Base-by-base conservation (phyloP, 257 asterid genomes). In the Przewalskia tangutica region DNA sequence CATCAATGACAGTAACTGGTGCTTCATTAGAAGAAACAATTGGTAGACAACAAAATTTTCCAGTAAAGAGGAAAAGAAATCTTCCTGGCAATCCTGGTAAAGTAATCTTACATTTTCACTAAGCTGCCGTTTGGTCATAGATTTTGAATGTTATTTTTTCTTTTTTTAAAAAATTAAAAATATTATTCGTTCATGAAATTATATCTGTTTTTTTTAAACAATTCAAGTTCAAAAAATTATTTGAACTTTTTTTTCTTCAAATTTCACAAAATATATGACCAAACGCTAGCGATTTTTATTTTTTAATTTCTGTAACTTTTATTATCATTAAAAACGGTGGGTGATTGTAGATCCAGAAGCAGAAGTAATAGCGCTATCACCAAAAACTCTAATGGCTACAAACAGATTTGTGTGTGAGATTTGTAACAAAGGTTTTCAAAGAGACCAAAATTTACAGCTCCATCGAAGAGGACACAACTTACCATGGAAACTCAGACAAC, bases 31-130 rank as follows among this genome's bases (percentile, higher is more conserved):
- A 86, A 42, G 93, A 89, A 84, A 7, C 40, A 2, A 60, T 82
- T 60, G 32, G 32, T 27, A 80, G 84, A 46, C 84, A 84, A 18
- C 88, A 83, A 46, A 44, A 65, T 10, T 81, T 36, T 6, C 89
- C 89, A 9, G 10, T 83, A 2, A 96, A 93, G 97, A 93, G 88
- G 67, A 92, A 85, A 89, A 92, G 98, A 6, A 94, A 84, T 83
- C 98, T 93, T 3, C 98, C 99, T 10, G 99, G 99, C 86, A 96
- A 89, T 93, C 99, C 99, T 6, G 98, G 99, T 93, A 89, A 86
- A 51, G 7, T 10, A 0, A 56, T 34, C 75, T 2, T 32, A 40
- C 16, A 68, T 7, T 27, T 34, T 13, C 1, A 34, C 44, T 66
- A 38, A 38, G 42, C 42, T 2, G 4, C 4, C 42, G 6, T 38